Base-by-base conservation (phyloP, 1,284 basidiomycete genomes). In the Rhodotorula sp. region DNA sequence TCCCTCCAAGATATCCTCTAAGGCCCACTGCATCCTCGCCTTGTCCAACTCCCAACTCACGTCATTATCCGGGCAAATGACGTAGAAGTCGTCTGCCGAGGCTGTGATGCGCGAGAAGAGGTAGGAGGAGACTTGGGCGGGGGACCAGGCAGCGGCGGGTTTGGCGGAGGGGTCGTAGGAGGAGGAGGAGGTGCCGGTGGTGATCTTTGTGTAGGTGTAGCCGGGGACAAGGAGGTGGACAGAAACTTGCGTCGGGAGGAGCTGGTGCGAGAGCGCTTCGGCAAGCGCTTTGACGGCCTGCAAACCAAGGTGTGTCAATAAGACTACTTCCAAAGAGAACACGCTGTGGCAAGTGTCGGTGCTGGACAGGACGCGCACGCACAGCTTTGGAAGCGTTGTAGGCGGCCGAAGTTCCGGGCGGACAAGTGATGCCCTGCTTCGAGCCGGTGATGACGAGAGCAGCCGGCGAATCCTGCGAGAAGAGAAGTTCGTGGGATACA, bases 341-440 rank as follows among this genome's bases (percentile, higher is more conserved):
- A n/a, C n/a, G n/a, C n/a, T n/a, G n/a, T n/a, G n/a, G 15, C 22
- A 34, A 34, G 29, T 13, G 30, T 56, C 6, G 15, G 20, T 17
- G 7, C 29, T 24, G 51, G 32, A 13, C 2, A 30, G 32, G 34
- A 9, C 17, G n/a, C 17, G 30, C 20, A 66, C 68, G 22, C 20
- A 68, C 57, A 4, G 64, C 66, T 48, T 76, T 74, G 24, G 71
- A 73, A 1, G 69, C 71, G 48, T 76, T 76, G 69, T 73, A 77
- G 19, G 73, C 75, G 0, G 76, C 70, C 39, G 53, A 46, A 2
- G 70, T 74, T 0, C 75, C 76, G 20, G 77, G 77, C 44, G 77
- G 77, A 34, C 64, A 63, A 4, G 77, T 78, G 63, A 77, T 77
- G 29, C 77, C 69, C 61, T 77, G 76, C 58, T 77, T 77, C 3